phyloP scores from a whole-genome alignment of 176 grass and related monocot species.

The Miscanthus lutarioriparius region DNA sequence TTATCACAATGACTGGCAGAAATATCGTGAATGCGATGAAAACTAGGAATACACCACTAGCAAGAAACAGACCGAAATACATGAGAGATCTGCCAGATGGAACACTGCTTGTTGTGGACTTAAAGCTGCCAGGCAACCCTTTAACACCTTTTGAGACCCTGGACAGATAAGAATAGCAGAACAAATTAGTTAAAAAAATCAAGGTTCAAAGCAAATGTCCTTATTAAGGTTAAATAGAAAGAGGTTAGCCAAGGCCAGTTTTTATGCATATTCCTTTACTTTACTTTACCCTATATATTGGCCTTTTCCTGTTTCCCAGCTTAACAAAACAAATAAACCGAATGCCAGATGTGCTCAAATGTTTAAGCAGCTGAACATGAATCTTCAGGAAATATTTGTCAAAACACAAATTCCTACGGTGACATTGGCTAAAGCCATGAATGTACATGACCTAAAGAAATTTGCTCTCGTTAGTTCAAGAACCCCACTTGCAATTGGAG shows the following conservation, averaged over 20 bases:
- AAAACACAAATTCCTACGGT: background rate
- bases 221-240: background rate
- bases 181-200: background rate
- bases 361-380: background rate
- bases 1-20: slow-evolving; percentile 89
- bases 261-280: background rate
- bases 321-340: background rate
- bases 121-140: slow-evolving; percentile 75
- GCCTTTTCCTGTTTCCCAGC: background rate
- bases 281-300: background rate
- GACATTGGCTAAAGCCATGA: background rate
- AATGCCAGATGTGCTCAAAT: background rate
- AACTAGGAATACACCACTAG: slow-evolving; percentile 81
- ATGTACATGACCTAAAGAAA: background rate
- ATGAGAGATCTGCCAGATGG: slow-evolving; percentile 80
- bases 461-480: background rate
- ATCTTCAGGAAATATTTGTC: slow-evolving; percentile 1
- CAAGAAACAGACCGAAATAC: slow-evolving; percentile 90
- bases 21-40: slow-evolving; percentile 97
- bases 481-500: background rate
- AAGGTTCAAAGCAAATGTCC: background rate
- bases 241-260: background rate
- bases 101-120: slow-evolving; percentile 78
- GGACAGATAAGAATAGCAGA: slow-evolving; percentile 33
- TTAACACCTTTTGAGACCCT: slow-evolving; percentile 88